Percentiles rank a stretch among this genome's conserved stretches.
Evolutionary conservation across 2,329 filamentous ascomycete species (phyloP).

Genomic region (Arthrobotrys iridis): DNA sequence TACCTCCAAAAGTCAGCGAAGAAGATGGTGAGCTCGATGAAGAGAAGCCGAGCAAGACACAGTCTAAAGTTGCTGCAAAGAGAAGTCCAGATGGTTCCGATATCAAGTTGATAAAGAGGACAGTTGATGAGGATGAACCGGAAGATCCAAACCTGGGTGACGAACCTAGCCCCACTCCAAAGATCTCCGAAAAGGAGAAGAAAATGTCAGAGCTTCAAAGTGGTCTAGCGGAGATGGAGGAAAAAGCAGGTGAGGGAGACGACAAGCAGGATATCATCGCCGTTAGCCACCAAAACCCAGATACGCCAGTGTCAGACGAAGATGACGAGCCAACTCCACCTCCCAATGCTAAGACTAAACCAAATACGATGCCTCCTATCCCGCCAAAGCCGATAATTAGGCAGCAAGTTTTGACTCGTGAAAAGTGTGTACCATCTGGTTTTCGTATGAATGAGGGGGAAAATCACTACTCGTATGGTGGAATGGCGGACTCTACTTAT

Average conservation of each 20-base stretch:
- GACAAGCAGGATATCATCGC: constrained; percentile 14
- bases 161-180: background rate
- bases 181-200: constrained; percentile 12
- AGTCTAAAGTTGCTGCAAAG: background rate
- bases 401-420: constrained; percentile 60
- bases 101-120: background rate
- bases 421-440: constrained; percentile 57
- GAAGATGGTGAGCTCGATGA: constrained; percentile 25
- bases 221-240: constrained; percentile 39
- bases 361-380: background rate
- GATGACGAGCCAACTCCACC: background rate
- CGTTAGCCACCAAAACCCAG: background rate
- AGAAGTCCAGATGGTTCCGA: background rate
- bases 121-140: constrained; percentile 20
- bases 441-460: constrained; percentile 51
- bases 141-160: background rate
- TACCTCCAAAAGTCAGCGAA: constrained; percentile 27
- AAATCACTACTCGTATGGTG: constrained; percentile 69
- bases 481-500: constrained; percentile 75
- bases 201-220: constrained; percentile 29
- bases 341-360: background rate
- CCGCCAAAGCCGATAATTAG: constrained; percentile 15
- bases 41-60: background rate
- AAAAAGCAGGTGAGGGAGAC: background rate
- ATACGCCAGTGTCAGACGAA: background rate